A percentile compares a stretch with the other conserved stretches of the same genome.
Conservation (phyloP, 2,329 filamentous ascomycete genomes). For the Aspergillus fumigatus region DNA sequence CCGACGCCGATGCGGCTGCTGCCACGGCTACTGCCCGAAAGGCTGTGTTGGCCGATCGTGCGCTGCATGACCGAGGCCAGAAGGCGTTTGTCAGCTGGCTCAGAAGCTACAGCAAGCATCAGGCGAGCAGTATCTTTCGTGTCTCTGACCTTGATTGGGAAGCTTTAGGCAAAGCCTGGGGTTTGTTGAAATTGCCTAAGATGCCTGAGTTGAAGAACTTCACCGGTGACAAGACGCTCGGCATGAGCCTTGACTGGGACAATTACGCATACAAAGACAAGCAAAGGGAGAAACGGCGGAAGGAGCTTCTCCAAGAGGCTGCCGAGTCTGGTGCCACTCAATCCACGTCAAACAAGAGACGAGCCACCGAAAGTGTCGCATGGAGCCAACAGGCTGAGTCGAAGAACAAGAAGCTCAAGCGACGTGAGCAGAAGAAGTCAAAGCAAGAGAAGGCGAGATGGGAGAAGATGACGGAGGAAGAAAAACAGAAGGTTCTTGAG, state of each 20-base stretch:
- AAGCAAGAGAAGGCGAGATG: constrained; percentile 60
- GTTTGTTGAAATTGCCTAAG: constrained; percentile 76
- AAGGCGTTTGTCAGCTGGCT: constrained; percentile 92
- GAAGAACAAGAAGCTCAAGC: constrained; percentile 58
- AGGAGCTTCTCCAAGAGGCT: constrained; percentile 49
- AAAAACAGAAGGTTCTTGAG: constrained; percentile 60
- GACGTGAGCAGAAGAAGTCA: constrained; percentile 61
- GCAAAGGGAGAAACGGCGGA: constrained; percentile 61
- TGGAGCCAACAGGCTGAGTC: constrained; percentile 69
- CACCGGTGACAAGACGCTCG: constrained; percentile 61
- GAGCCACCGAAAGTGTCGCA: constrained; percentile 57
- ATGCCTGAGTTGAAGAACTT: constrained; percentile 87
- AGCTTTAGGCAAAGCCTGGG: constrained; percentile 77
- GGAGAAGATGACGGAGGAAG: constrained; percentile 65
- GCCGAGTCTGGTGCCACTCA: constrained; percentile 36
- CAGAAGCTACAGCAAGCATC: constrained; percentile 84
- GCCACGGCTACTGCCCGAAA: constrained; percentile 59
- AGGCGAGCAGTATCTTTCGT: constrained; percentile 86
- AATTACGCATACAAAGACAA: constrained; percentile 69
- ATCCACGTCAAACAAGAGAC: constrained; percentile 48
- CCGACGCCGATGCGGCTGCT: constrained; percentile 56
- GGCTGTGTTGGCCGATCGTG: constrained; percentile 53
- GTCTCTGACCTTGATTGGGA: constrained; percentile 78
- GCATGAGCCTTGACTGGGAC: constrained; percentile 58
- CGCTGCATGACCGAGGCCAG: constrained; percentile 81